Evolutionary conservation across 371 early-diverging fungal genomes (phyloP), one percentile per base, ranked within the genome.

Genomic region (Haplosporangium sp.): DNA sequence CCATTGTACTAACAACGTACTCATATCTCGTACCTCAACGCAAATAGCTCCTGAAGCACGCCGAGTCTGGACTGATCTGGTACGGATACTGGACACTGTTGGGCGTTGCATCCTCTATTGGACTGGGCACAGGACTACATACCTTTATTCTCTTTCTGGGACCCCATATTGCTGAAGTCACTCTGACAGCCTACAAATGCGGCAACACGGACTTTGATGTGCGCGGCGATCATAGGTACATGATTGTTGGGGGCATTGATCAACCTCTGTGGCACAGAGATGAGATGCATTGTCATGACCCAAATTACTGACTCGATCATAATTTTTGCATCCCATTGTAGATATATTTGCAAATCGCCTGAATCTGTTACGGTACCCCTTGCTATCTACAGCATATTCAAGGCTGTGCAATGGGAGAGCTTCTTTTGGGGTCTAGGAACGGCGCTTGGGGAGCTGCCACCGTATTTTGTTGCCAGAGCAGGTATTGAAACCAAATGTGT

Each of bases 401-500:
- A 72, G n/a, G 93, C 91, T 64, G 89, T 97, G 1, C 80, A 85
- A n/a, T 83, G 84, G 77, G 94, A 94, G 64, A 86, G 90, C 61
- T 90, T 96, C 66, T 91, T 91, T 69, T 96, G 96, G 97, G 96
- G 96, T 11, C 79, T 91, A 29, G 97, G 97, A 16, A 96, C 97
- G 0, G 94, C 97, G 5, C 72, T 97, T 5, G 96, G 97, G n/a
- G 97, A 97, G 76, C 81, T 97, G 38, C 97, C 97, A 11, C 97
- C 97, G 0, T 97, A 96, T 79, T 96, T 97, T 86, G 92, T 97
- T 8, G 96, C 96, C 14, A 83, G 95, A 51, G 95, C 96, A 13
- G 93, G 93, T 92, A 85, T 29, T 48, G 57, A 51, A 2, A 18
- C 51, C 12, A 51, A 54, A 11, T 38, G 29, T 13, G 21, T 20